These are phyloP conservation scores for Umbelopsis sp. DNA, from an alignment of 192 early-diverging fungal genomes.

Conservation along the genomic window DNA sequence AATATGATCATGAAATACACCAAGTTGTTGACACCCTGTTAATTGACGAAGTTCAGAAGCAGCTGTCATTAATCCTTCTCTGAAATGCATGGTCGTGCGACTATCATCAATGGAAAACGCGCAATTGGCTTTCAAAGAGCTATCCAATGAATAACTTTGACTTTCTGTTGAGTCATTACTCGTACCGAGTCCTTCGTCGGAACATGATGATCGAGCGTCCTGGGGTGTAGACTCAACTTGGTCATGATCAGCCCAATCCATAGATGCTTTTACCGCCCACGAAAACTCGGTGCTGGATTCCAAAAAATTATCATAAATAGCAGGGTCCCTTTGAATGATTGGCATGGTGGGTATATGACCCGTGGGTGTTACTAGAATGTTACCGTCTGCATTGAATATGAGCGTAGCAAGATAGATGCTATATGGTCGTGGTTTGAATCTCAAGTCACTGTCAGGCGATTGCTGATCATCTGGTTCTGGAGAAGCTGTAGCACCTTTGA, in stretches of 20 bases:
- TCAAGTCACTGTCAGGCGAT: neutral
- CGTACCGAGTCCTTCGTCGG: conserved; percentile 4
- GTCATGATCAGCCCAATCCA: conserved; percentile 35
- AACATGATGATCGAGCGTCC: conserved; percentile 8
- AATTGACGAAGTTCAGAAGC: conserved; percentile 31
- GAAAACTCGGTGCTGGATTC: conserved; percentile 35
- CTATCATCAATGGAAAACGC: conserved; percentile 1
- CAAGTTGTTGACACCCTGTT: conserved; percentile 28
- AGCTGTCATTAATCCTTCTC: conserved; percentile 29
- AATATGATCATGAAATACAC: conserved; percentile 45
- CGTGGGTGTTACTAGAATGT: conserved; percentile 1
- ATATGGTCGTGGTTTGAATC: conserved; percentile 12
- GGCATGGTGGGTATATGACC: conserved; percentile 18
- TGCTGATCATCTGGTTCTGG: neutral
- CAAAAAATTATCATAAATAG: conserved; percentile 26
- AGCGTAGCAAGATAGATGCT: conserved; percentile 17
- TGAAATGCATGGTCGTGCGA: conserved; percentile 20
- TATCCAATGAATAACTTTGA: conserved; percentile 22
- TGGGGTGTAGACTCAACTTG: neutral
- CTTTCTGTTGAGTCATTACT: conserved; percentile 9
- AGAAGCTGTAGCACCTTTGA: neutral
- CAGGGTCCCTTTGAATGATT: conserved; percentile 19
- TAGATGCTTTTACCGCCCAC: conserved; percentile 33
- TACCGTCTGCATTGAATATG: conserved; percentile 19
- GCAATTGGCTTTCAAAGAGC: neutral